Conservation (phyloP, 2,329 filamentous ascomycete species). For the Passalora sequoiae region DNA sequence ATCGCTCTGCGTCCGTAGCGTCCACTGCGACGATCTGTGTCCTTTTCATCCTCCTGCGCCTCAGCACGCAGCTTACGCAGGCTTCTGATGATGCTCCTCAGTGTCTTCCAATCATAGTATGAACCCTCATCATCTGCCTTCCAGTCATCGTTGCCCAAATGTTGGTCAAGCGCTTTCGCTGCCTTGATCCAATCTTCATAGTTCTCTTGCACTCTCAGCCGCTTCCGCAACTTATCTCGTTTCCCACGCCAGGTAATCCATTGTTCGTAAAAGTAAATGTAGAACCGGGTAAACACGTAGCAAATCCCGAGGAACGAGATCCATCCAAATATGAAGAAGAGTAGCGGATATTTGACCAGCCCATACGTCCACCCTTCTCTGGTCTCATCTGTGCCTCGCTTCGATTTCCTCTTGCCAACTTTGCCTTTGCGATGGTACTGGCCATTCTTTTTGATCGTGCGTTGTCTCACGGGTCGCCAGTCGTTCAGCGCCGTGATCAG, state of each 20-base stretch:
- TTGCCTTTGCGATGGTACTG: slow-evolving; percentile 24
- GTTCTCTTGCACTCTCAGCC: slow-evolving; percentile 64
- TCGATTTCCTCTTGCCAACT: slow-evolving; percentile 35
- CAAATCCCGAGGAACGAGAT: slow-evolving; percentile 64
- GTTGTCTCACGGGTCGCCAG: slow-evolving; percentile 84
- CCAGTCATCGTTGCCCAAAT: slow-evolving; percentile 76
- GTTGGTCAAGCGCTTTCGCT: slow-evolving; percentile 72
- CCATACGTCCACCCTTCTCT: slow-evolving; percentile 88
- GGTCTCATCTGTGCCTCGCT: slow-evolving; percentile 73
- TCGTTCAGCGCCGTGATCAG: slow-evolving; percentile 91
- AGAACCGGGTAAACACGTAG: slow-evolving; percentile 77
- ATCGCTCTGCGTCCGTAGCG: slow-evolving; percentile 48
- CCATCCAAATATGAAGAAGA: slow-evolving; percentile 76
- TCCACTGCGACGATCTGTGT: slow-evolving; percentile 32
- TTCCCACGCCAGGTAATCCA: slow-evolving; percentile 82
- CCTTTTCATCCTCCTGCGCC: slow-evolving; percentile 51
- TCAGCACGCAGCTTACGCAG: slow-evolving; percentile 57
- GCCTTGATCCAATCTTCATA: slow-evolving; percentile 81
- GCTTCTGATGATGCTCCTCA: slow-evolving; percentile 71
- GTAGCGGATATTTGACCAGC: slow-evolving; percentile 84
- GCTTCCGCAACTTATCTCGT: slow-evolving; percentile 64
- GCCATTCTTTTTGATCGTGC: slow-evolving; percentile 41
- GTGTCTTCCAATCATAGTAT: slow-evolving; percentile 84
- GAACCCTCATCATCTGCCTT: slow-evolving; percentile 66
- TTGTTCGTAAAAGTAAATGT: slow-evolving; percentile 90